Evolutionary conservation across 768 basidiomycete genomes (phyloP).

Genomic region (Hygrophoropsis aurantiaca): DNA sequence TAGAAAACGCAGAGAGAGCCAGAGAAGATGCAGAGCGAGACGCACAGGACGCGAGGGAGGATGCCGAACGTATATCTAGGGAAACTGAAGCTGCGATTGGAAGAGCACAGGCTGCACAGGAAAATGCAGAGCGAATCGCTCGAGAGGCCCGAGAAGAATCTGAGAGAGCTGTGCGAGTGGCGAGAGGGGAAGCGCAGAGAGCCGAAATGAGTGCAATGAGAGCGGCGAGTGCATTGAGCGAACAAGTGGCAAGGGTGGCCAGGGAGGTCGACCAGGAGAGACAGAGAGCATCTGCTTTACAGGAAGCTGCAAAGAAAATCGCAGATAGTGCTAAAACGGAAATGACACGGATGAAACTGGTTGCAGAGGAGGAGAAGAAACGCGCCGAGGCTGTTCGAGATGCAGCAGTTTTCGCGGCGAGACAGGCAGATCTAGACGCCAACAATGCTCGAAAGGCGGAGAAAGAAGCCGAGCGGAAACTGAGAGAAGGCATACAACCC

Average conservation of each 20-base stretch:
- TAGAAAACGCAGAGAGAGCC: background rate
- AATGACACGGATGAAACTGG: constrained; percentile 19
- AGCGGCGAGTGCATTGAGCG: no score
- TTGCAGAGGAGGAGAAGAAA: constrained; percentile 16
- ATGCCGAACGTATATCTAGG: background rate
- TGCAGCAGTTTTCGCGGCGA: constrained; percentile 9
- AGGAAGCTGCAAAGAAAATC: constrained; percentile 22
- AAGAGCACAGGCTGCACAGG: background rate
- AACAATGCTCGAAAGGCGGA: constrained; percentile 1
- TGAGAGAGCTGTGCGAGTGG: no score
- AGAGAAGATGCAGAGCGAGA: background rate
- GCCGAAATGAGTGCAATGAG: no score
- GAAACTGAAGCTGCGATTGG: constrained; percentile 1
- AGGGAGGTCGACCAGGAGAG: constrained; percentile 22
- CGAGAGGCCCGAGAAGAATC: background rate
- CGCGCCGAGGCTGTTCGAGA: constrained; percentile 5
- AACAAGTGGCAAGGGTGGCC: constrained; percentile 10
- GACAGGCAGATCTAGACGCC: background rate
- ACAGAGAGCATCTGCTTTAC: constrained; percentile 11
- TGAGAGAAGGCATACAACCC: constrained; percentile 14
- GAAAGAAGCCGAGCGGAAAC: constrained; percentile 5
- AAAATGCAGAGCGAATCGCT: background rate
- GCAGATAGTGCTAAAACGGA: constrained; percentile 23
- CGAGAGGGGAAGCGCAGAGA: no score
- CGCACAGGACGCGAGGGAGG: background rate